A percentile compares a stretch with the other conserved stretches of the same genome.
phyloP scores from a whole-genome alignment of 768 basidiomycete genomes.

The Fistulinella prunicolor region DNA sequence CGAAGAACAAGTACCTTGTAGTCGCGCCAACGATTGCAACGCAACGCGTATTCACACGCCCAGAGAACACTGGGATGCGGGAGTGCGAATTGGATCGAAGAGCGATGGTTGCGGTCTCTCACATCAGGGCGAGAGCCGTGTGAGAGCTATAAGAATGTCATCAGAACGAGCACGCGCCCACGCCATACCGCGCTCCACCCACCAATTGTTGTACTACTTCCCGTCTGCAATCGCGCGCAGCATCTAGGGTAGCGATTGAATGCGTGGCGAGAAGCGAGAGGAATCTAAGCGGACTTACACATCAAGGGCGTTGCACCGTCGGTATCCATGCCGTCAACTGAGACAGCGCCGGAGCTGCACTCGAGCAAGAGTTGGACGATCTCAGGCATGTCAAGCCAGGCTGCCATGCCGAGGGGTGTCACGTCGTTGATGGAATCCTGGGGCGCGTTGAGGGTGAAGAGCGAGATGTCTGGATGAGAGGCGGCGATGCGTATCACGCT shows the following conservation, averaged over 20 bases:
- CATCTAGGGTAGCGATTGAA: slow-evolving; percentile 47
- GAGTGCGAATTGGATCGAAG: slow-evolving; percentile 67
- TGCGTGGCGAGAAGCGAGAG: not conserved
- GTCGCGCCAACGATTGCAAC: slow-evolving; percentile 59
- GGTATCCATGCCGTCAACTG: slow-evolving; percentile 71
- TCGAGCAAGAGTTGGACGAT: slow-evolving; percentile 65
- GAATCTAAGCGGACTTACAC: slow-evolving; percentile 60
- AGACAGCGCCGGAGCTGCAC: slow-evolving; percentile 55
- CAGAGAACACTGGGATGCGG: slow-evolving; percentile 62
- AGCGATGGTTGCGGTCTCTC: slow-evolving; percentile 68
- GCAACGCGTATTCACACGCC: slow-evolving; percentile 65
- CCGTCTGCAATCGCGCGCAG: slow-evolving; percentile 67
- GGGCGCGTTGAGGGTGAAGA: slow-evolving; percentile 73
- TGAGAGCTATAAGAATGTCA: slow-evolving; percentile 36
- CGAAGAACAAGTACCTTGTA: slow-evolving; percentile 41
- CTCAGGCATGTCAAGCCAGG: slow-evolving; percentile 67
- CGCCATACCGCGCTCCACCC: slow-evolving; percentile 26
- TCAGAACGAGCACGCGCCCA: slow-evolving; percentile 13
- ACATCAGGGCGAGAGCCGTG: slow-evolving; percentile 73
- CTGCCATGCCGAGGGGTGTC: slow-evolving; percentile 73
- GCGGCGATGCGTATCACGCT: slow-evolving; percentile 55
- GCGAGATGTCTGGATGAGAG: slow-evolving; percentile 54
- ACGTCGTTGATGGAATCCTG: slow-evolving; percentile 68
- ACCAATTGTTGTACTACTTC: slow-evolving; percentile 69
- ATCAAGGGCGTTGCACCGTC: slow-evolving; percentile 79